phyloP scores from a whole-genome alignment of 2,329 filamentous ascomycete species.

The Elsinoe batatas region DNA sequence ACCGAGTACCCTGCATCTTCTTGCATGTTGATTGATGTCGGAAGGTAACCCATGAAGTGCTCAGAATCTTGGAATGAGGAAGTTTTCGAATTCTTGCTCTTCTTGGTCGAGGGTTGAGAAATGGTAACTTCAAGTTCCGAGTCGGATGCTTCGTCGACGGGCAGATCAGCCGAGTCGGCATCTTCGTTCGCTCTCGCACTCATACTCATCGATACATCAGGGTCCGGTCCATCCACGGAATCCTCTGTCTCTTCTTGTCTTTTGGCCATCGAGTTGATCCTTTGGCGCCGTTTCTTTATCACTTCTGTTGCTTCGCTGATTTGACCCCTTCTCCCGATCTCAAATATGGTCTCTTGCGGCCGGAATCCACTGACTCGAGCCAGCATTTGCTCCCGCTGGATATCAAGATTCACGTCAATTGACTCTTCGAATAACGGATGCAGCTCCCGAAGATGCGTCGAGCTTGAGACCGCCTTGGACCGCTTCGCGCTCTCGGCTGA shows the following conservation, averaged over 20 bases:
- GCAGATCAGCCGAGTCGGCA: constrained; percentile 28
- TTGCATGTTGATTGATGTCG: constrained; percentile 65
- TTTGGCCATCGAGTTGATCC: constrained; percentile 51
- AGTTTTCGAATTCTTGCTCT: constrained; percentile 22
- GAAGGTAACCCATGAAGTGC: constrained; percentile 94
- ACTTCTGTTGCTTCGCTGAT: constrained; percentile 60
- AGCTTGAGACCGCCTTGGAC: constrained; percentile 64
- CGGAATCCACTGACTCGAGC: constrained; percentile 80
- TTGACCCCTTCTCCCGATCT: constrained; percentile 68
- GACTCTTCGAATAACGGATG: constrained; percentile 64
- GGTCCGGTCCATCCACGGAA: constrained; percentile 24
- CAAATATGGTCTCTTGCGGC: constrained; percentile 92
- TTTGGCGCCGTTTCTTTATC: constrained; percentile 53
- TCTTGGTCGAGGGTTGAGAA: constrained; percentile 26
- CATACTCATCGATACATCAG: constrained; percentile 26
- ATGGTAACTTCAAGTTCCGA: constrained; percentile 46
- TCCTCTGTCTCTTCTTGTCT: constrained; percentile 17
- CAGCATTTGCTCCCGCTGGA: constrained; percentile 74
- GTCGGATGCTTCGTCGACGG: constrained; percentile 39
- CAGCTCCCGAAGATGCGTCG: constrained; percentile 60
- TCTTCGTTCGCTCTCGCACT: constrained; percentile 35
- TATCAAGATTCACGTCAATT: constrained; percentile 54
- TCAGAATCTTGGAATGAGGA: constrained; percentile 69
- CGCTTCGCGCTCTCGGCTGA: constrained; percentile 84
- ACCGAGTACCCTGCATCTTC: constrained; percentile 93